Evolutionary conservation across 768 basidiomycete genomes (phyloP).

Genomic region (Boletales sp.): DNA sequence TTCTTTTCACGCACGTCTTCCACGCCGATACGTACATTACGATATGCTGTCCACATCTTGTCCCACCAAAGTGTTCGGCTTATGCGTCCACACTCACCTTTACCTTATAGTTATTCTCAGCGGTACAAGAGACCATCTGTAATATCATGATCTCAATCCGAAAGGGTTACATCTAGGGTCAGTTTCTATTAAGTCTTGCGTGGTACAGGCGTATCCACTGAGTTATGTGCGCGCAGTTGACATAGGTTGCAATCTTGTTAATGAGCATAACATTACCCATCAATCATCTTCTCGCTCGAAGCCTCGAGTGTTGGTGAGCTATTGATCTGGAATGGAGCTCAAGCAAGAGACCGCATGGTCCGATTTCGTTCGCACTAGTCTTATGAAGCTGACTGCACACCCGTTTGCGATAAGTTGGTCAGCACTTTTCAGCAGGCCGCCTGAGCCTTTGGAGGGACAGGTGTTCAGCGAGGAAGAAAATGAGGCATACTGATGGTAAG

Average conservation of each 20-base stretch:
- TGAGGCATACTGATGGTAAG: too few relatives aligned
- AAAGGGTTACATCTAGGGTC: not conserved
- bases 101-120: constrained; percentile 20
- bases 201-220: too few relatives aligned
- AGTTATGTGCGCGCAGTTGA: too few relatives aligned
- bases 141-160: constrained; percentile 12
- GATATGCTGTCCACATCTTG: not conserved
- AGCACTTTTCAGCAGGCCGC: too few relatives aligned
- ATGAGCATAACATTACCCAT: too few relatives aligned
- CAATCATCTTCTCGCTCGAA: too few relatives aligned
- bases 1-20: not conserved
- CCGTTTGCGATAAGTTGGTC: too few relatives aligned
- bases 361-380: not conserved
- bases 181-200: not conserved
- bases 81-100: constrained; percentile 12
- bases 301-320: too few relatives aligned
- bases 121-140: constrained; percentile 6
- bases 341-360: not conserved
- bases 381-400: not conserved
- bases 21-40: constrained; percentile 6
- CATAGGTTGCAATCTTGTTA: too few relatives aligned
- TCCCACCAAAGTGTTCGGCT: not conserved
- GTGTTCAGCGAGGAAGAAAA: too few relatives aligned
- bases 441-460: too few relatives aligned
- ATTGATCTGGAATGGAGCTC: too few relatives aligned